Evolutionary conservation across 345 rosid species (phyloP), one percentile per base, ranked within the genome.

Genomic region (Bruguiera parviflora): DNA sequence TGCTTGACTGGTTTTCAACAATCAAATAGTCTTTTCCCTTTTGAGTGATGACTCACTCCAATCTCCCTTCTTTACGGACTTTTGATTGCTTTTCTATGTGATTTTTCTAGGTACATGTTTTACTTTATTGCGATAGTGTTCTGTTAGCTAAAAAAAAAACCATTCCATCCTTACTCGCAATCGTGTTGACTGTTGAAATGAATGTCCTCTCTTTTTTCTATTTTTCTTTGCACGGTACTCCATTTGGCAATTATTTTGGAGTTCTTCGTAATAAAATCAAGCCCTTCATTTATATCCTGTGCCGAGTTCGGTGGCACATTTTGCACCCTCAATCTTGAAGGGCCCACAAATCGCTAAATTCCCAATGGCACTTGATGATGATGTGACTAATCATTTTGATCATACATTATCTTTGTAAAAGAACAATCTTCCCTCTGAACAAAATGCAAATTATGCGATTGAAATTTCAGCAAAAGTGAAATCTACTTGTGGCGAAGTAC

Each of bases 171-270:
- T 73, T 56, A 49, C 46, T 43, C 65, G 55, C 56, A 47, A 35
- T 55, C 76, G 68, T 76, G 78, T 82, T 76, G 60, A 82, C 74
- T 58, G 19, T 20, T 61, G 73, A 65, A 67, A 64, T 72, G 67
- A 75, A 67, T 68, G 67, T 31, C 70, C 65, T 64, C 58, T 70
- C 61, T 73, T 67, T 63, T 61, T 22, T 53, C n/a, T 29, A 15
- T 8, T 61, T 35, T 55, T 43, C 18, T 52, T 19, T 35, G 11
- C 6, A 59, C 5, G 10, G 20, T 29, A n/a, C 51, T 60, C 27
- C 15, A 11, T 22, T 21, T 61, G 29, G 29, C 58, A 56, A 63
- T 28, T 43, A 49, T 28, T 27, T 39, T 68, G 33, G 35, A 27
- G 47, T 11, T 29, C 11, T 0, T 5, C 0, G 20, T 18, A 25